phyloP scores from a whole-genome alignment of 2,329 filamentous ascomycete genomes.

The Penicillium paneum region DNA sequence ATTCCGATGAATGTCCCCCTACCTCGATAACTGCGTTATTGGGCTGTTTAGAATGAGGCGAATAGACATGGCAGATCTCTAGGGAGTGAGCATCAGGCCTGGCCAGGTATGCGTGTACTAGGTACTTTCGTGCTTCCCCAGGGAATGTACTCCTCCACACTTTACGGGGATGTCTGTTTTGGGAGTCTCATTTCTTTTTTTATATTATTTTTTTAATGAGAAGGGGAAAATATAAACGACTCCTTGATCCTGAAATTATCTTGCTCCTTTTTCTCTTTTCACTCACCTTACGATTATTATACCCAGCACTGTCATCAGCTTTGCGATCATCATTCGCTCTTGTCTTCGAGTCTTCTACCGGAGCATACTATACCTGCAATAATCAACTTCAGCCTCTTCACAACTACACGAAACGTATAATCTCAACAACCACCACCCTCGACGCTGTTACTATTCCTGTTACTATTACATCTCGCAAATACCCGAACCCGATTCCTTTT shows the following conservation, averaged over 20 bases:
- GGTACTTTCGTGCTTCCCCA: conserved; percentile 13
- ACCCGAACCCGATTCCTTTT: neutral
- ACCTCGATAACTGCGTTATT: conserved; percentile 8
- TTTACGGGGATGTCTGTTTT: conserved; percentile 2
- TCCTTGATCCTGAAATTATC: neutral
- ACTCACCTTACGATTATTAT: neutral
- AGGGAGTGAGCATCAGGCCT: conserved; percentile 5
- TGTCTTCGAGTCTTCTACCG: neutral
- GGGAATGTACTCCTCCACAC: conserved; percentile 22
- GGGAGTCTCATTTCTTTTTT: conserved; percentile 4
- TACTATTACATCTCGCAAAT: neutral
- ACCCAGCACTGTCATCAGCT: neutral
- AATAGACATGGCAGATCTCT: conserved; percentile 15
- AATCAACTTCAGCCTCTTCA: neutral
- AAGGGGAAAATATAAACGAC: conserved; percentile 2
- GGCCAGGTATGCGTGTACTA: conserved; percentile 13
- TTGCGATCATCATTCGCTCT: neutral
- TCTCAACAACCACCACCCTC: neutral
- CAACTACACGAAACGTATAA: neutral
- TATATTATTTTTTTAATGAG: neutral
- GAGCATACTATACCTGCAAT: neutral
- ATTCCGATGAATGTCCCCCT: conserved; percentile 13
- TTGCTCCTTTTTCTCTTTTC: neutral
- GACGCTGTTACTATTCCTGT: neutral
- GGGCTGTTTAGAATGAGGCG: conserved; percentile 17